Evolutionary conservation across 2,329 filamentous ascomycete species (phyloP).

Genomic region (Zymoseptoria passerinii): DNA sequence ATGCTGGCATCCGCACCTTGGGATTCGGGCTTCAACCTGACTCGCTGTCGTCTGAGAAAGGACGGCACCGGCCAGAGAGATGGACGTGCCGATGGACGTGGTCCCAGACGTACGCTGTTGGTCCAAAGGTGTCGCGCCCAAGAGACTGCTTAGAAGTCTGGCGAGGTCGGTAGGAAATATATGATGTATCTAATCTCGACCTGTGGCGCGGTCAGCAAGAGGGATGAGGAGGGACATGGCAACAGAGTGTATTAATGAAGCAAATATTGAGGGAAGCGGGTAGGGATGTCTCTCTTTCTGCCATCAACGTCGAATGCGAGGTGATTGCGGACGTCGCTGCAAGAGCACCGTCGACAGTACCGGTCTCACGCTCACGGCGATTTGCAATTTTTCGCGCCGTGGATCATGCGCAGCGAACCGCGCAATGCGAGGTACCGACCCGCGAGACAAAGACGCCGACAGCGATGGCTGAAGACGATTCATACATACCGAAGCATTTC

Average conservation of each 20-base stretch:
- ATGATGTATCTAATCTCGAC: not conserved
- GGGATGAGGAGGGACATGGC: not conserved
- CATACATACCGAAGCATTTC: not conserved
- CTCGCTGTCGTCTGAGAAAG: not conserved
- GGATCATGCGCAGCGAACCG: not conserved
- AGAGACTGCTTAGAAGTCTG: not conserved
- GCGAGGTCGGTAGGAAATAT: not conserved
- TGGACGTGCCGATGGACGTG: not conserved
- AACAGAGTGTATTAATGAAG: not conserved
- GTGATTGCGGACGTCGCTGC: not conserved
- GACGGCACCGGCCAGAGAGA: not conserved
- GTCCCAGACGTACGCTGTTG: not conserved
- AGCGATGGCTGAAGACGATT: not conserved
- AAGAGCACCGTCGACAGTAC: not conserved
- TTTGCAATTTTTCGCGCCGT: too few relatives aligned
- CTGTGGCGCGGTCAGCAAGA: not conserved
- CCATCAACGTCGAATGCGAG: not conserved
- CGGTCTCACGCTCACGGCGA: not conserved
- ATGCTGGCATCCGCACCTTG: not conserved
- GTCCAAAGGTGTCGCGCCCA: not conserved
- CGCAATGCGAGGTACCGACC: not conserved
- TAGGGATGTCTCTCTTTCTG: not conserved
- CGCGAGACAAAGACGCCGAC: not conserved
- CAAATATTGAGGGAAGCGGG: not conserved
- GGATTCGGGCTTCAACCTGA: not conserved